These are phyloP conservation scores for Yamadazyma philogaea DNA, from an alignment of 805 yeast genomes.

Conservation along the genomic window DNA sequence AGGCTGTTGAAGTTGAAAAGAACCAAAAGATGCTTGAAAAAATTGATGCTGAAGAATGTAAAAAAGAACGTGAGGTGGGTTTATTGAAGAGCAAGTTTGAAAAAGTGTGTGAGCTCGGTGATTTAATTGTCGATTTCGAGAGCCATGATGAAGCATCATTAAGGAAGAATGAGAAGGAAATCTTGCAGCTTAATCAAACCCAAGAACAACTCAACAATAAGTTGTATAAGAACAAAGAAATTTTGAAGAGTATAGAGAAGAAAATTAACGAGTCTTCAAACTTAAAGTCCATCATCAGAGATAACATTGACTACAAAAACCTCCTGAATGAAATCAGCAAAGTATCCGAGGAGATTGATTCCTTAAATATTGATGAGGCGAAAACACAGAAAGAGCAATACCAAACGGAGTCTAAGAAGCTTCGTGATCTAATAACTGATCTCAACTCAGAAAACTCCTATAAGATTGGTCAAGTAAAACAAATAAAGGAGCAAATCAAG, in stretches of 20 bases:
- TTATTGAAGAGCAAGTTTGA: constrained; percentile 3
- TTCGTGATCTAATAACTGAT: constrained; percentile 49
- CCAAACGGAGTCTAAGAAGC: constrained; percentile 50
- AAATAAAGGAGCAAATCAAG: constrained; percentile 68
- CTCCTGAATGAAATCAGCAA: constrained; percentile 37
- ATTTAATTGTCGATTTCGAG: constrained; percentile 20
- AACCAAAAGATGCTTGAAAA: constrained; percentile 8
- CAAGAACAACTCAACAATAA: constrained; percentile 14
- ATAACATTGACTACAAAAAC: constrained; percentile 58
- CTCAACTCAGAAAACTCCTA: constrained; percentile 67
- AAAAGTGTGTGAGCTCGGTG: constrained; percentile 8
- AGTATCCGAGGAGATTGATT: constrained; percentile 38
- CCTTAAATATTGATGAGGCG: constrained; percentile 55
- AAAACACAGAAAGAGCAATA: constrained; percentile 58
- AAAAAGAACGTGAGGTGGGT: constrained; percentile 9
- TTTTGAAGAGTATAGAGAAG: constrained; percentile 32
- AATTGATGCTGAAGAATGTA: constrained; percentile 9
- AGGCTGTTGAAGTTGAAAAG: constrained; percentile 11
- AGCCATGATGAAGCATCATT: constrained; percentile 19
- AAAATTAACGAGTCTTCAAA: constrained; percentile 54
- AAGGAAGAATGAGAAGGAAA: constrained; percentile 18
- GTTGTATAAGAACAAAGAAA: constrained; percentile 18
- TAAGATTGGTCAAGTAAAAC: constrained; percentile 81
- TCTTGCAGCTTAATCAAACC: constrained; percentile 21
- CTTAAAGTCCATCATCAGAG: constrained; percentile 59